These are phyloP conservation scores for Chamaecrista fasciculata DNA, from an alignment of 306 rosid species.

Conservation along the genomic window DNA sequence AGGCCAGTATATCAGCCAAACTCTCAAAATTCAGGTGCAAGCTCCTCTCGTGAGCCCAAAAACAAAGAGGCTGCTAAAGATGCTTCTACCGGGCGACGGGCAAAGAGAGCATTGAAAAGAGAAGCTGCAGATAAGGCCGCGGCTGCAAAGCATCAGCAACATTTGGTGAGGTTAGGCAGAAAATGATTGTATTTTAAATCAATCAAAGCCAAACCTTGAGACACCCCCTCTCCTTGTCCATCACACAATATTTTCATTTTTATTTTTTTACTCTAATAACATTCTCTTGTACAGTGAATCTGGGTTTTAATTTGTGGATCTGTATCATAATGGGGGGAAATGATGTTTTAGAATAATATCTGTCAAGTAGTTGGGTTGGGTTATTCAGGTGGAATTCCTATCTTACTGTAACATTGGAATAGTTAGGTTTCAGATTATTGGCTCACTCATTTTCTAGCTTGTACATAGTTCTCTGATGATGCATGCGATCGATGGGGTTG, in stretches of 20 bases:
- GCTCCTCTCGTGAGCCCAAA: slow-evolving; percentile 54
- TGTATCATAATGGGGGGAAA: slow-evolving; percentile 7
- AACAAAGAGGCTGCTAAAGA: slow-evolving; percentile 45
- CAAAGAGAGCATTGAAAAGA: slow-evolving; percentile 74
- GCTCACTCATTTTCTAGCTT: slow-evolving; percentile 5
- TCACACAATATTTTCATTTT: not conserved
- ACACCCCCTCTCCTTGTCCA: not conserved
- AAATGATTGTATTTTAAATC: not conserved
- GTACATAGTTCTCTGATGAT: slow-evolving; percentile 30
- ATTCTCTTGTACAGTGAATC: slow-evolving; percentile 6
- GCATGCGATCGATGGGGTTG: too few relatives aligned
- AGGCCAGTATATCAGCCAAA: not conserved
- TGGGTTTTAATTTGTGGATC: not conserved
- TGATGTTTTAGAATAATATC: slow-evolving; percentile 41
- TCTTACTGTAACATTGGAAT: slow-evolving; percentile 13
- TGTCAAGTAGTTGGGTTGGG: slow-evolving; percentile 23
- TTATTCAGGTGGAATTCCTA: slow-evolving; percentile 24
- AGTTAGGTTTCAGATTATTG: slow-evolving; percentile 32
- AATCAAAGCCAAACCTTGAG: not conserved
- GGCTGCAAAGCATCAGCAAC: slow-evolving; percentile 67
- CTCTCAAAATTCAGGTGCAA: not conserved
- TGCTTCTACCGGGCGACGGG: slow-evolving; percentile 58
- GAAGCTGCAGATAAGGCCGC: slow-evolving; percentile 92
- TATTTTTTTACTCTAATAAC: not conserved
- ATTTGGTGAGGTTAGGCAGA: slow-evolving; percentile 9